A percentile compares a stretch with the other conserved stretches of the same genome.
phyloP scores from a whole-genome alignment of 805 yeast species.

The Candida succiphila region DNA sequence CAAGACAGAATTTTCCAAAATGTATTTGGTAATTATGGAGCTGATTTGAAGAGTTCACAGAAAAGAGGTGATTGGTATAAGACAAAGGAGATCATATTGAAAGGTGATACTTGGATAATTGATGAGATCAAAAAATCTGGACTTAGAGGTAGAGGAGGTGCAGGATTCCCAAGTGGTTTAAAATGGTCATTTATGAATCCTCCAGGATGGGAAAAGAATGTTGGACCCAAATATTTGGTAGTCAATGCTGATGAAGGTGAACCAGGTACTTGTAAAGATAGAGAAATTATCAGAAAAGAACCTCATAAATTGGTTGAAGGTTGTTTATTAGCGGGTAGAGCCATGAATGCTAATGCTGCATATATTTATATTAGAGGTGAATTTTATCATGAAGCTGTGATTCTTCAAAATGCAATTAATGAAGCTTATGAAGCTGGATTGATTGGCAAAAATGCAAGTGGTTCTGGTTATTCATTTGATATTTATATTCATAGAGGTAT shows the following conservation, averaged over 20 bases:
- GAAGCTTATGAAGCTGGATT: constrained; percentile 79
- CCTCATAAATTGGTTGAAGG: constrained; percentile 91
- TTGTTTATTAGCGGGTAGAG: constrained; percentile 82
- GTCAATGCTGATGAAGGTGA: constrained; percentile 94
- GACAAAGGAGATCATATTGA: constrained; percentile 73
- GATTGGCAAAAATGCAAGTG: constrained; percentile 80
- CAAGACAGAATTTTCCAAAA: constrained; percentile 84
- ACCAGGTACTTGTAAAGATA: constrained; percentile 90
- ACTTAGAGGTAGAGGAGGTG: constrained; percentile 88
- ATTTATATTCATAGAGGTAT: constrained; percentile 82
- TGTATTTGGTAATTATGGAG: constrained; percentile 66
- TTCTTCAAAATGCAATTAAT: constrained; percentile 72
- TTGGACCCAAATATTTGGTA: constrained; percentile 82
- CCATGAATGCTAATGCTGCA: constrained; percentile 90
- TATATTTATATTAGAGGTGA: constrained; percentile 89
- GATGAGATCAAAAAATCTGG: constrained; percentile 81
- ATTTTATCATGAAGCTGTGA: constrained; percentile 71
- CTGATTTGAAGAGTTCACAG: constrained; percentile 62
- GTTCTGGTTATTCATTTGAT: constrained; percentile 78
- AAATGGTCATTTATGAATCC: constrained; percentile 95
- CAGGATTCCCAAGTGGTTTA: constrained; percentile 86
- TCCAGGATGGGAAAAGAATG: constrained; percentile 88
- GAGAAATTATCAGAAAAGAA: constrained; percentile 85
- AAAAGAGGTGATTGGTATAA: constrained; percentile 89
- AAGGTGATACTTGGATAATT: constrained; percentile 86